These are phyloP conservation scores for Sporothrix euskadiensis DNA, from an alignment of 2,329 filamentous ascomycete genomes.

Conservation along the genomic window DNA sequence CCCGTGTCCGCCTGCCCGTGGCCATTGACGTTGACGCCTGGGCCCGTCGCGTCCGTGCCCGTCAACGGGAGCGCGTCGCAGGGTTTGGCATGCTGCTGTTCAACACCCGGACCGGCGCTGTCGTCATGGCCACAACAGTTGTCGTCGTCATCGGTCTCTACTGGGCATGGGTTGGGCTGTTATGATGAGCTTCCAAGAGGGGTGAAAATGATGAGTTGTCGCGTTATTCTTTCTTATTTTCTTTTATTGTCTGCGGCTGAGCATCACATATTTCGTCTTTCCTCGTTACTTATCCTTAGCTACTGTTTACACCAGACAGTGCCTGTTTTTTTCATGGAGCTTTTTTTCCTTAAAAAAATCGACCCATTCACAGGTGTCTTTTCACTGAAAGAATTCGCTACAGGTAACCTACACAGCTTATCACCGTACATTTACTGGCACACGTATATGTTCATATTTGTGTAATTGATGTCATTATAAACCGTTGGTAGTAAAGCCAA, in stretches of 20 bases:
- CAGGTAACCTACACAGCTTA: too few species aligned
- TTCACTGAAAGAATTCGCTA: too few species aligned
- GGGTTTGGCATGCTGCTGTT: conserved; percentile 59
- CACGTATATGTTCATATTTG: not conserved
- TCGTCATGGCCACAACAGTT: conserved; percentile 48
- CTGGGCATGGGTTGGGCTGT: conserved; percentile 41
- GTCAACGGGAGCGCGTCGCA: conserved; percentile 49
- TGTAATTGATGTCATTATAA: not conserved
- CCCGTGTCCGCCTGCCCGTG: conserved; percentile 50
- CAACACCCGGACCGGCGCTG: conserved; percentile 54
- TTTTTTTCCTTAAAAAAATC: not conserved
- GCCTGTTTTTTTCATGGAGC: not conserved
- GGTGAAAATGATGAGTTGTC: not conserved
- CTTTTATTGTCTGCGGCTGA: not conserved
- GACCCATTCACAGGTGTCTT: too few species aligned
- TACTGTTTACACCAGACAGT: not conserved
- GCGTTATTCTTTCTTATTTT: not conserved
- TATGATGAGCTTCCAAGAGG: not conserved
- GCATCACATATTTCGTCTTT: not conserved
- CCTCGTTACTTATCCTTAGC: not conserved
- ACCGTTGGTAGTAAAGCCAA: not conserved
- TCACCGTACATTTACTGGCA: too few species aligned
- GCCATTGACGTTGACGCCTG: conserved; percentile 58
- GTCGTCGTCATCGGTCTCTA: conserved; percentile 48
- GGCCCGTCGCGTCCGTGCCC: conserved; percentile 51